These are phyloP conservation scores for Diaporthe ampelina DNA, from an alignment of 2,329 filamentous ascomycete genomes.

Conservation along the genomic window DNA sequence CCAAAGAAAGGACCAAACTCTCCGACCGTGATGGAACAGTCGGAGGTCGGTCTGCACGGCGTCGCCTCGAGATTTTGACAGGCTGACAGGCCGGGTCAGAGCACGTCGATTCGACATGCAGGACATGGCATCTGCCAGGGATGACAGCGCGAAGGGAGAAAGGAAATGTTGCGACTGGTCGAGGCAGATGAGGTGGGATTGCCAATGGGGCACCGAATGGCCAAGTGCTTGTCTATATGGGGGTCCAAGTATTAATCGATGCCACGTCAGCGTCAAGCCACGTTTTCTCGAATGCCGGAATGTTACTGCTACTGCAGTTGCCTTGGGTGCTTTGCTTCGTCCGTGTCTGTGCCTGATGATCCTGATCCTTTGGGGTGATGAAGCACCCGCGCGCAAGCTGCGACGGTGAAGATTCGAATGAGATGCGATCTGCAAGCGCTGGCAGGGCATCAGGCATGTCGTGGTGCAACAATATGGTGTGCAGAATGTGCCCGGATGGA, in stretches of 20 bases:
- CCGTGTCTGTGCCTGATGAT: neutral
- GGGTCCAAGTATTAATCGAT: slow-evolving; percentile 1
- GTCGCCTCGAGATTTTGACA: neutral
- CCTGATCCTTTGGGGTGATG: neutral
- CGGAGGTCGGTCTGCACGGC: neutral
- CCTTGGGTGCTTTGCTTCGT: neutral
- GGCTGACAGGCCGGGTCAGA: slow-evolving; percentile 1
- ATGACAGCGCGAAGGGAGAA: neutral
- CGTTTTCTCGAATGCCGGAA: slow-evolving; percentile 23
- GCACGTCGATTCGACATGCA: slow-evolving; percentile 20
- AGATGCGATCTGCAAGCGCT: neutral
- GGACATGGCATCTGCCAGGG: neutral
- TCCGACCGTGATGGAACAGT: slow-evolving; percentile 25
- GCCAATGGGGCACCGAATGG: neutral
- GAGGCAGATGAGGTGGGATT: slow-evolving; percentile 6
- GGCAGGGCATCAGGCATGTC: neutral
- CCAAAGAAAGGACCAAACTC: neutral
- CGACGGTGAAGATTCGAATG: slow-evolving; percentile 2
- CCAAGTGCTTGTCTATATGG: slow-evolving; percentile 5
- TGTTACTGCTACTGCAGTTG: neutral
- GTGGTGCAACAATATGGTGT: neutral
- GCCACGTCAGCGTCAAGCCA: slow-evolving; percentile 32
- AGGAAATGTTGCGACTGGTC: slow-evolving; percentile 30
- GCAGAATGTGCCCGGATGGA: neutral
- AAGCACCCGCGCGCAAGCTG: neutral